Conservation (phyloP, 345 rosid species). For the Hirschfeldia incana region DNA sequence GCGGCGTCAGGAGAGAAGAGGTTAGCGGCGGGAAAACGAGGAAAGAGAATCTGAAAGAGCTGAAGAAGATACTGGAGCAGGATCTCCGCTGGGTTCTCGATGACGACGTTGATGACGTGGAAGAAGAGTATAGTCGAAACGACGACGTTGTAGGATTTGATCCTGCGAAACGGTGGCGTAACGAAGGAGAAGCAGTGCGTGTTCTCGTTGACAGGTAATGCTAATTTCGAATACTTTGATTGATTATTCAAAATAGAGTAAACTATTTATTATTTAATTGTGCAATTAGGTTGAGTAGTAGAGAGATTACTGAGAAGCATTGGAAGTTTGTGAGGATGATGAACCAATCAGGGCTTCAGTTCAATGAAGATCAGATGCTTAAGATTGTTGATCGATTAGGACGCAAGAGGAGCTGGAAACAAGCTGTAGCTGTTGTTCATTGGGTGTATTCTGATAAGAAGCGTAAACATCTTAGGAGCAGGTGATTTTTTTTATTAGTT, state of each 20-base stretch:
- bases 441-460: constrained; percentile 76
- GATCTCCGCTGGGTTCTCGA: constrained; percentile 83
- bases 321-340: constrained; percentile 93
- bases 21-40: constrained; percentile 46
- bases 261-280: too few species aligned
- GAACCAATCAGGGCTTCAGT: constrained; percentile 84
- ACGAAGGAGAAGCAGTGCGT: constrained; percentile 65
- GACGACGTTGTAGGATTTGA: constrained; percentile 37
- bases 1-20: constrained; percentile 45
- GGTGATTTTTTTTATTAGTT: constrained; percentile 38
- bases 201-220: constrained; percentile 66
- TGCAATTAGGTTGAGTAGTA: constrained; percentile 72
- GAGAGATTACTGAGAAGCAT: constrained; percentile 63
- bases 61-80: constrained; percentile 68
- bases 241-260: background rate
- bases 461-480: constrained; percentile 61
- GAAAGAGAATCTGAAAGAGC: constrained; percentile 59
- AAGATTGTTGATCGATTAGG: constrained; percentile 78
- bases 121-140: constrained; percentile 39
- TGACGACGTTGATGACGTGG: constrained; percentile 63
- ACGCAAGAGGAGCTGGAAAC: constrained; percentile 67
- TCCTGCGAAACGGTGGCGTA: constrained; percentile 58
- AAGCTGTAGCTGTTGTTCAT: constrained; percentile 68
- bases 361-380: constrained; percentile 81
- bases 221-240: background rate